Conservation (phyloP, 2,329 filamentous ascomycete genomes). For the Raffaelea deltoideospora region DNA sequence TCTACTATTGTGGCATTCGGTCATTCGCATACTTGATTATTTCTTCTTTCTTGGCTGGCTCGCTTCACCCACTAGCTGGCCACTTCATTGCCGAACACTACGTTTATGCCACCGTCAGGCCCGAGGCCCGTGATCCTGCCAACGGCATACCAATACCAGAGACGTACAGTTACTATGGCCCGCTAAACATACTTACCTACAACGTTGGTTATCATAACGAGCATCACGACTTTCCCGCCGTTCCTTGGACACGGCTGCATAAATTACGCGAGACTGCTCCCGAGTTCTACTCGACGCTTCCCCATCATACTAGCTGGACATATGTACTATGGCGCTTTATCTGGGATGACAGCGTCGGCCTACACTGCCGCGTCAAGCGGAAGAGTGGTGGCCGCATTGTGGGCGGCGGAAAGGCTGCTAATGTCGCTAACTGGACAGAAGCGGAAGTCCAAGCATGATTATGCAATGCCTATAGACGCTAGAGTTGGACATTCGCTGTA, state of each 20-base stretch:
- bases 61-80: conserved; percentile 82
- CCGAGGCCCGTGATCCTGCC: conserved; percentile 37
- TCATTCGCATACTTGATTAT: conserved; percentile 71
- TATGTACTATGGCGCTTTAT: conserved; percentile 95
- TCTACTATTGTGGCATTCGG: conserved; percentile 43
- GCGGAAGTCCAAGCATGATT: conserved; percentile 49
- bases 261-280: conserved; percentile 62
- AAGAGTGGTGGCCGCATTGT: conserved; percentile 57
- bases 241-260: conserved; percentile 83
- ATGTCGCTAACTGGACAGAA: conserved; percentile 45
- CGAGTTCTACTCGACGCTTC: conserved; percentile 85
- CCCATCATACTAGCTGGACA: conserved; percentile 78
- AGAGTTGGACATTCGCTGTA: no score
- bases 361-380: conserved; percentile 87
- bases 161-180: conserved; percentile 94
- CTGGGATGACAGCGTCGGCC: conserved; percentile 72
- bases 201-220: conserved; percentile 98
- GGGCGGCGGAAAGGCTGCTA: conserved; percentile 28
- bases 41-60: conserved; percentile 86
- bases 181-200: conserved; percentile 83
- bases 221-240: conserved; percentile 95
- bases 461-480: no score
- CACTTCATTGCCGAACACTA: conserved; percentile 99
- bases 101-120: conserved; percentile 53
- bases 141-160: conserved; percentile 62